Percentiles rank a stretch among this genome's conserved stretches.
Evolutionary conservation across 441 rosid genomes (phyloP).

Genomic region (Brassica balearica): DNA sequence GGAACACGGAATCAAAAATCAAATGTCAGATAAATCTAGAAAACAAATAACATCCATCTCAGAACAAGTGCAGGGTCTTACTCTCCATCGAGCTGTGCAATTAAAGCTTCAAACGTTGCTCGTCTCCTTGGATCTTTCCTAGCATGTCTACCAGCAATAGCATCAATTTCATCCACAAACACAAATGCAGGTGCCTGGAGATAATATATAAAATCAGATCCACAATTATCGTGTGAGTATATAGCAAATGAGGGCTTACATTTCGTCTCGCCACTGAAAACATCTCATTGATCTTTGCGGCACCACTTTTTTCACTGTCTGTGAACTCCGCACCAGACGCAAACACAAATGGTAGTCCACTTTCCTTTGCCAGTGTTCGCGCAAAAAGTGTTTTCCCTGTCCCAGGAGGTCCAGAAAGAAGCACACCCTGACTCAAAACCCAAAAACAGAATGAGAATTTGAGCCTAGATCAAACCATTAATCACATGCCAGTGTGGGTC

Average conservation of each 20-base stretch:
- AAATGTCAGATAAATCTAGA: not conserved
- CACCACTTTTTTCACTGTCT: constrained; percentile 93
- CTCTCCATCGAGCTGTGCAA: constrained; percentile 97
- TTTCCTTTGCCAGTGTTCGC: constrained; percentile 90
- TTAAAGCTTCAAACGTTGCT: constrained; percentile 88
- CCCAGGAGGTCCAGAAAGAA: constrained; percentile 99
- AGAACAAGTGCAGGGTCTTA: constrained; percentile 55
- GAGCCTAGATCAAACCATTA: not conserved
- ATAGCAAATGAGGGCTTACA: constrained; percentile 54
- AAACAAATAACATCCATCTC: constrained; percentile 3
- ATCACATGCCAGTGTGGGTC: constrained; percentile 34
- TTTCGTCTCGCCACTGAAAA: constrained; percentile 91
- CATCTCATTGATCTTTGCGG: constrained; percentile 92
- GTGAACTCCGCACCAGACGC: constrained; percentile 99
- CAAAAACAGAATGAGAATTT: constrained; percentile 10
- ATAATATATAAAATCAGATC: constrained; percentile 31
- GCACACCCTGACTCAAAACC: constrained; percentile 77
- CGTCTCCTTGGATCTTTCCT: constrained; percentile 87
- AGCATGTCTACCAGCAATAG: constrained; percentile 96
- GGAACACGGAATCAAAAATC: not conserved
- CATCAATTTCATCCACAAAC: constrained; percentile 98
- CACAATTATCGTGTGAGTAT: constrained; percentile 16
- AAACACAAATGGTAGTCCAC: constrained; percentile 96
- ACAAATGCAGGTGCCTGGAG: constrained; percentile 94
- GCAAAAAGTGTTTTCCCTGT: constrained; percentile 99